Base-by-base conservation (phyloP, 441 rosid species). In the Pelargonium fulgidum region DNA sequence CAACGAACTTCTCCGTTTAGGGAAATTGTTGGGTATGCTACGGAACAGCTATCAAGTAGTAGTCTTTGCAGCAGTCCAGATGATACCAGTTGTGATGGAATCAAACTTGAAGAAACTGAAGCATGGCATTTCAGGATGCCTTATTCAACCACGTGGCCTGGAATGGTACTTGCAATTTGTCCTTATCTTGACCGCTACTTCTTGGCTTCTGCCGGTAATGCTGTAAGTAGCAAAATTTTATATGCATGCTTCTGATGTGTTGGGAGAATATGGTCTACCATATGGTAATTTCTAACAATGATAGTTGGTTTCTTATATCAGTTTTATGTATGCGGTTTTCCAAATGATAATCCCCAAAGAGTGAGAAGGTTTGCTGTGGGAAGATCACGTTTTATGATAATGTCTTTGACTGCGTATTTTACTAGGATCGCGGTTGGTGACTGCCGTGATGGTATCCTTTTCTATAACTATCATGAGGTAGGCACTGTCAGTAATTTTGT, bases 401-500 rank as follows among this genome's bases (percentile, higher is more conserved):
- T 78, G 54, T 85, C 89, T 50, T 84, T 94, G 82, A 86, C 94
- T 14, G 79, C 97, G 45, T 78, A 89, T 81, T 80, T 77, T 70
- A 86, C 90, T 71, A 86, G 99, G 81, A 94, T 94, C 74, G 98
- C 85, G 14, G 98, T 94, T 76, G 98, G 99, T 65, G 96, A 94
- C 80, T 94, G 98, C 79, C 98, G 99, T 65, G 99, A 94, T 75
- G 99, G 99, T 72, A 84, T 94, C 77, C 89, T 92, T 71, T 94
- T 94, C 71, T 94, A 87, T 76, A 80, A 94, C 45, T 94, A 85
- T 82, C 84, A 85, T 6, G 99, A 89, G 98, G 99, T 94, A 72
- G 67, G 85, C 66, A 47, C 54, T 65, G 3, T 41, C 29, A 24
- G 33, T 45, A 26, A 64, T 63, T 75, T 69, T 66, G 66, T 59